A percentile compares a stretch with the other conserved stretches of the same genome.
Conservation (phyloP, 2,329 filamentous ascomycete species). For the Fusarium sp. region DNA sequence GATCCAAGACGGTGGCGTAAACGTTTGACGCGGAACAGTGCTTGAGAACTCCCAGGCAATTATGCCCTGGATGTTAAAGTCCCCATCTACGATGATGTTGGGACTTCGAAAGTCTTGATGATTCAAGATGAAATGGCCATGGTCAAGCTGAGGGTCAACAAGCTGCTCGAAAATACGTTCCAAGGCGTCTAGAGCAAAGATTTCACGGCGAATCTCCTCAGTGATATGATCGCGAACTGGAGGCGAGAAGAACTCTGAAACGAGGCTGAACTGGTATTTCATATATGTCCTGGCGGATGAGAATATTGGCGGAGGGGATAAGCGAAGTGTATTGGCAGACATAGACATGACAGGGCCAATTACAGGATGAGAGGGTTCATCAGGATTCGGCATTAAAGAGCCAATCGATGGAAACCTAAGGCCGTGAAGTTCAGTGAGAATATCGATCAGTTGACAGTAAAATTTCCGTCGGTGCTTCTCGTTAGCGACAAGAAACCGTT, state of each 20-base stretch:
- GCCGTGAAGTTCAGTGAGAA: conserved; percentile 38
- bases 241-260: conserved; percentile 2
- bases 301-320: conserved; percentile 5
- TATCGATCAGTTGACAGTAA: conserved; percentile 40
- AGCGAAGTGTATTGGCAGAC: conserved; percentile 12
- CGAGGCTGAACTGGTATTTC: conserved; percentile 12
- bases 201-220: conserved; percentile 16
- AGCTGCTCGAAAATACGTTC: conserved; percentile 20
- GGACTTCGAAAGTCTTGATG: conserved; percentile 36
- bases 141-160: conserved; percentile 14
- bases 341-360: conserved; percentile 36
- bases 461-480: conserved; percentile 23
- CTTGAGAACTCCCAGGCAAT: conserved; percentile 44
- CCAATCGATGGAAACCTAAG: conserved; percentile 38
- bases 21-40: conserved; percentile 22
- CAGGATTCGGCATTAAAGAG: conserved; percentile 38
- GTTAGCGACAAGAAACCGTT: neutral
- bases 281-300: conserved; percentile 19
- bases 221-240: conserved; percentile 12
- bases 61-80: conserved; percentile 35
- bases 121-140: conserved; percentile 34
- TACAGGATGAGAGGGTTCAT: conserved; percentile 16
- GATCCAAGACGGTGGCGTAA: conserved; percentile 34
- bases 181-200: conserved; percentile 28
- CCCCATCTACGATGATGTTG: conserved; percentile 42